phyloP scores from a whole-genome alignment of 148 eudicot genomes.

The Vaccinium corymbosum region DNA sequence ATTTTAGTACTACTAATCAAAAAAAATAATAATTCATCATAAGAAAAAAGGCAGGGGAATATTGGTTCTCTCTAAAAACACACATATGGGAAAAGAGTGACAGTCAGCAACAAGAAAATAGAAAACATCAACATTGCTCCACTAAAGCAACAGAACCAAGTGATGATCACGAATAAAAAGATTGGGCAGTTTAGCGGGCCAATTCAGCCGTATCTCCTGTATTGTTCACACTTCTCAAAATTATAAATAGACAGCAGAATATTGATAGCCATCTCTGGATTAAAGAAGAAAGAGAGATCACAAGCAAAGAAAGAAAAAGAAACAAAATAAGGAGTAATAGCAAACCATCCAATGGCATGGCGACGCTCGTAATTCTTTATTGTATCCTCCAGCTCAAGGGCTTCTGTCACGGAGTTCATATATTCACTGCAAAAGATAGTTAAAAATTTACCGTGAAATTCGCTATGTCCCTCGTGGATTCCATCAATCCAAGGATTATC shows the following conservation, averaged over 20 bases:
- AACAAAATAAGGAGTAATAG: slow-evolving; percentile 11
- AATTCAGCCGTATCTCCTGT: not conserved
- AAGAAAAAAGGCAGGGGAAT: not conserved
- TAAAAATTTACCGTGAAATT: not conserved
- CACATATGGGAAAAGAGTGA: not conserved
- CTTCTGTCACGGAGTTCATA: slow-evolving; percentile 67
- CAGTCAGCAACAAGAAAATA: not conserved
- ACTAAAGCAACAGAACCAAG: not conserved
- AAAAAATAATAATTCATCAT: not conserved
- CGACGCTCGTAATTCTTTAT: slow-evolving; percentile 68
- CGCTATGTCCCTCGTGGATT: not conserved
- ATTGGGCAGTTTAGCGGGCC: not conserved
- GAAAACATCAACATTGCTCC: not conserved
- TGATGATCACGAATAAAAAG: not conserved
- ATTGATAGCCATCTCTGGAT: not conserved
- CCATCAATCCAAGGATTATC: not conserved
- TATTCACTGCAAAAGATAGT: slow-evolving; percentile 60
- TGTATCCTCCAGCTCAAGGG: slow-evolving; percentile 91
- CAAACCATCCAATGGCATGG: slow-evolving; percentile 79
- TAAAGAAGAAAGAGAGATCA: not conserved
- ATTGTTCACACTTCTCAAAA: not conserved
- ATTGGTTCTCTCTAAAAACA: not conserved
- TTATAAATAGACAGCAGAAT: not conserved
- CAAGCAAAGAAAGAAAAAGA: not conserved
- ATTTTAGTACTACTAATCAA: too few relatives aligned